Percentiles rank a stretch among this genome's conserved stretches.
phyloP scores from a whole-genome alignment of 371 early-diverging fungal species.

The Entomophthora muscae region DNA sequence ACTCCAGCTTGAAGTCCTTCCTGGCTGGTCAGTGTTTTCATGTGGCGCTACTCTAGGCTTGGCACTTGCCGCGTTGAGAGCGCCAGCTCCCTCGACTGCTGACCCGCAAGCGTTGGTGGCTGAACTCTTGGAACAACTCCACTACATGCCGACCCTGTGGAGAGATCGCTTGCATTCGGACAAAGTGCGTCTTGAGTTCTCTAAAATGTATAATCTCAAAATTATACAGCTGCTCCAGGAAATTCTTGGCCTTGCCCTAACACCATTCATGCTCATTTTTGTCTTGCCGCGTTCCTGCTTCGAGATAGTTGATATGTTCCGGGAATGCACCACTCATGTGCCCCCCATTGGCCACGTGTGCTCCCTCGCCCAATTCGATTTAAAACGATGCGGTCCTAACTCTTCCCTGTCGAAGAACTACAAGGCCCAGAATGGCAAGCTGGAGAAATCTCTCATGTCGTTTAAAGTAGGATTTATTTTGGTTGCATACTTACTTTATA shows the following conservation, averaged over 20 bases:
- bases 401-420: constrained; percentile 20
- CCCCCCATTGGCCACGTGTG: constrained; percentile 86
- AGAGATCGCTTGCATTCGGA: constrained; percentile 63
- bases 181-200: constrained; percentile 65
- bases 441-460: constrained; percentile 89
- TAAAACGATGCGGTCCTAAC: constrained; percentile 64
- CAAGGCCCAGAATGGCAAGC: constrained; percentile 76
- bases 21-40: constrained; percentile 69
- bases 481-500: constrained; percentile 10
- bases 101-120: constrained; percentile 60
- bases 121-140: constrained; percentile 68
- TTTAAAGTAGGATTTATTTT: constrained; percentile 50
- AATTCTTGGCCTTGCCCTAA: constrained; percentile 57
- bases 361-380: constrained; percentile 86
- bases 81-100: constrained; percentile 57
- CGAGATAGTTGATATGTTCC: constrained; percentile 76
- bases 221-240: constrained; percentile 64
- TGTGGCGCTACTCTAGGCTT: constrained; percentile 82
- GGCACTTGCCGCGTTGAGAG: constrained; percentile 59
- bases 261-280: constrained; percentile 69
- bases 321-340: constrained; percentile 81
- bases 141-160: constrained; percentile 84
- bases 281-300: constrained; percentile 64
- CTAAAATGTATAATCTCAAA: constrained; percentile 58
- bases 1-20: constrained; percentile 73